Base-by-base conservation (phyloP, 2,329 filamentous ascomycete genomes). In the Cercospora zeina region DNA sequence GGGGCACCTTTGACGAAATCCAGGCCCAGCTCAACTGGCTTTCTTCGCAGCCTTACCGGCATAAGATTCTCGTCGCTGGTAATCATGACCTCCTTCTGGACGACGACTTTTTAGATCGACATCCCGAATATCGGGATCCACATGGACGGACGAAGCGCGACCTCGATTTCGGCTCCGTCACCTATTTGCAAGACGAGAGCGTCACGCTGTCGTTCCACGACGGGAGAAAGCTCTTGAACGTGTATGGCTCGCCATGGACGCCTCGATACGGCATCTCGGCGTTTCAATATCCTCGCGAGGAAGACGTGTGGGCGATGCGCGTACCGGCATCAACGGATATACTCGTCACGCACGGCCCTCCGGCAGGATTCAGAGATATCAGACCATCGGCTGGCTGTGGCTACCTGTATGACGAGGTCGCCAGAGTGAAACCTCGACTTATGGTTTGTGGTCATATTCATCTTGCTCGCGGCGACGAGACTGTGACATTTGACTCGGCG, bases 171-270 rank as follows among this genome's bases (percentile, higher is more conserved):
- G 72, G 71, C 27, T 66, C 66, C 37, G 69, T 77, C 36, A 61
- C 63, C 4, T 77, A 79, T 59, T 68, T 79, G 7, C 63, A 77
- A 34, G 69, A 75, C 58, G 63, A 62, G 2, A 62, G 68, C 4
- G 61, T 61, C 4, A 73, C 68, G 1, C 30, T 77, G 21, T 79
- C 82, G 6, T 87, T 92, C 65, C 11, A 13, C n/a, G 36, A 16
- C 3, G 57, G 57, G 68, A 81, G 80, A 5, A 82, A 88, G 54
- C 79, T 78, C 19, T 75, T 93, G 61, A 87, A 82, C 53, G 79
- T 96, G 63, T 96, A 90, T 76, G 92, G 92, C 6, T 87, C 87
- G 0, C 89, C 90, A 1, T 71, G 88, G 89, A 27, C 85, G 85
- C 58, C 76, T 78, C 16, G 83, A 86, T 37, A 87, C 89, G 78